phyloP scores from a whole-genome alignment of 306 rosid genomes.

The Sophora flavescens region DNA sequence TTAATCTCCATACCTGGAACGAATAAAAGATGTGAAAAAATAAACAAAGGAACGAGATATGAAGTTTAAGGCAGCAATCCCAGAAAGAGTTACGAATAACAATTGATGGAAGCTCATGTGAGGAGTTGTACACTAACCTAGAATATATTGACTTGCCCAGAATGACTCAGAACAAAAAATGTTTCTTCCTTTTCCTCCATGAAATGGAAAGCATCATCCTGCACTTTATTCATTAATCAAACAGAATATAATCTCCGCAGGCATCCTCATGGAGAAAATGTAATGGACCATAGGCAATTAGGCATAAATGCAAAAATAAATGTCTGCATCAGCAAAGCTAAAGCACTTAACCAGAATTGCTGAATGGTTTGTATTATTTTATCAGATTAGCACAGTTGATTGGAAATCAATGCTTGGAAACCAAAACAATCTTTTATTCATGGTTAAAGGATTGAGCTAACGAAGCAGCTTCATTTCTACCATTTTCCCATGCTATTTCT shows the following conservation, averaged over 20 bases:
- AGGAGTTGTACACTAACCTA: constrained; percentile 65
- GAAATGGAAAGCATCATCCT: constrained; percentile 96
- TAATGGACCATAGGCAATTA: constrained; percentile 10
- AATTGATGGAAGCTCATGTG: constrained; percentile 23
- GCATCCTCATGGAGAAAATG: constrained; percentile 33
- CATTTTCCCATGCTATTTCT: neutral
- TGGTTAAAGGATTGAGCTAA: neutral
- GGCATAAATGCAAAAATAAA: constrained; percentile 30
- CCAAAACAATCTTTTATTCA: neutral
- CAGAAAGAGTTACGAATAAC: constrained; percentile 13
- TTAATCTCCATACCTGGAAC: constrained; percentile 86
- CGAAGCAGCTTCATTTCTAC: neutral
- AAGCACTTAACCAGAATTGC: constrained; percentile 24
- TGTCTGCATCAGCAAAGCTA: neutral
- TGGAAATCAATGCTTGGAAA: constrained; percentile 9
- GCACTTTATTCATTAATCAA: constrained; percentile 63
- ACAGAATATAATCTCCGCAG: constrained; percentile 50
- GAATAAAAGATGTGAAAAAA: constrained; percentile 44
- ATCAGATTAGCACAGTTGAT: constrained; percentile 2
- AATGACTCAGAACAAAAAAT: constrained; percentile 85
- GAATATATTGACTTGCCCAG: constrained; percentile 96
- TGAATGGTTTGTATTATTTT: constrained; percentile 2
- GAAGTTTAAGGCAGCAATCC: constrained; percentile 26
- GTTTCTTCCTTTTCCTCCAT: constrained; percentile 97
- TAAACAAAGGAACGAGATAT: constrained; percentile 32